These are phyloP conservation scores for Epichloe bromicola DNA, from an alignment of 2,329 filamentous ascomycete species.

Conservation along the genomic window DNA sequence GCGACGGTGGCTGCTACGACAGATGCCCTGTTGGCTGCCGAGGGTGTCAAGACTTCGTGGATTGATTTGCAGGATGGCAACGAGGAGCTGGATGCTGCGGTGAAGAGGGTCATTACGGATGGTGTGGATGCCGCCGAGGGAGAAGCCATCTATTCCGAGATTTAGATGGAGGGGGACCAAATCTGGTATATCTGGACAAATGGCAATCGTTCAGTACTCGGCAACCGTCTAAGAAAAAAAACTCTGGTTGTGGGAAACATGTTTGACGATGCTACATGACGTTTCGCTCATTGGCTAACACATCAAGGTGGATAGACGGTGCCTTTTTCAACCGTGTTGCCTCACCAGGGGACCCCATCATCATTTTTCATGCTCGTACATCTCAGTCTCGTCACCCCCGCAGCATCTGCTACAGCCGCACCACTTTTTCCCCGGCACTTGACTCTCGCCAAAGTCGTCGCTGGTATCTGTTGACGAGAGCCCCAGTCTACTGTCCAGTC, in stretches of 20 bases:
- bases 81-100: constrained; percentile 33
- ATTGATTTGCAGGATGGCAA: constrained; percentile 42
- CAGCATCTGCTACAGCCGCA: not conserved
- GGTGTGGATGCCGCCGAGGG: constrained; percentile 40
- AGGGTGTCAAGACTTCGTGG: constrained; percentile 36
- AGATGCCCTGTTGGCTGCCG: constrained; percentile 38
- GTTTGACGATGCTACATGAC: too few relatives aligned
- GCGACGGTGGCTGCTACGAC: constrained; percentile 47
- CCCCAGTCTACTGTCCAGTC: constrained; percentile 16
- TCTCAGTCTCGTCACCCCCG: not conserved
- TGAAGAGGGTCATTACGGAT: constrained; percentile 34
- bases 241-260: not conserved
- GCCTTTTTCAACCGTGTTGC: not conserved
- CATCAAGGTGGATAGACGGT: too few relatives aligned
- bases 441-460: not conserved
- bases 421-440: not conserved
- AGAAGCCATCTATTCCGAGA: constrained; percentile 25
- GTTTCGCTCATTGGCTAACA: too few relatives aligned
- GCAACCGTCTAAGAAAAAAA: not conserved
- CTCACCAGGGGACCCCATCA: not conserved
- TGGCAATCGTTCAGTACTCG: not conserved
- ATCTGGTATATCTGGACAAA: not conserved
- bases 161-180: not conserved
- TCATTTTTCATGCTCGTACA: not conserved
- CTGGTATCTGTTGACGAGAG: constrained; percentile 1